A percentile compares a stretch with the other conserved stretches of the same genome.
phyloP scores from a whole-genome alignment of 768 basidiomycete species.

The Mycena vulgaris region DNA sequence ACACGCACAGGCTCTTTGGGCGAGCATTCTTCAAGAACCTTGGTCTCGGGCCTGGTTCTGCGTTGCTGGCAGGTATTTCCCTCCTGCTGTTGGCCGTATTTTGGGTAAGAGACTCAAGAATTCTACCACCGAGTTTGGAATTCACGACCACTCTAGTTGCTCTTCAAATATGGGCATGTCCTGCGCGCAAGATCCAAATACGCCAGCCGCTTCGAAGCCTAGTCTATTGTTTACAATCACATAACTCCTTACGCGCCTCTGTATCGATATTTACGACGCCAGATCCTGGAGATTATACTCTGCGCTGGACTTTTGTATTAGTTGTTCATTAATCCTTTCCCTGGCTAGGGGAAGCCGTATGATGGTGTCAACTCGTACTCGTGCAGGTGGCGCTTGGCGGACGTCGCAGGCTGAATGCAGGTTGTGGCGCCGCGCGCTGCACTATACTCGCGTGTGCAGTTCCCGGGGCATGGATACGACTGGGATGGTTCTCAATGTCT shows the following conservation, averaged over 20 bases:
- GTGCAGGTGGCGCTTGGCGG: not conserved
- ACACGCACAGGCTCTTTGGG: constrained; percentile 36
- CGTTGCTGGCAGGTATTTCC: constrained; percentile 41
- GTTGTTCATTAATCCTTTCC: not conserved
- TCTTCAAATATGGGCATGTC: constrained; percentile 25
- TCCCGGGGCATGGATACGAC: not conserved
- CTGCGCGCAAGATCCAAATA: constrained; percentile 24
- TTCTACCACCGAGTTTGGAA: not conserved
- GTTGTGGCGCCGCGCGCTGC: not conserved
- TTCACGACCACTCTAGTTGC: not conserved
- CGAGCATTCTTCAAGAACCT: constrained; percentile 39
- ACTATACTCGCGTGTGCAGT: not conserved
- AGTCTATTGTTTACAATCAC: not conserved
- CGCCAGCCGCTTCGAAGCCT: not conserved
- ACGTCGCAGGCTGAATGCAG: not conserved
- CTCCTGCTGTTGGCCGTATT: constrained; percentile 32
- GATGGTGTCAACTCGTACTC: not conserved
- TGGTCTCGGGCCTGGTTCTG: constrained; percentile 41
- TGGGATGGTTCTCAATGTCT: not conserved
- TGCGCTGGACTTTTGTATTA: too few species aligned
- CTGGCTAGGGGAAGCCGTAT: not conserved
- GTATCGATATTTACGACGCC: not conserved
- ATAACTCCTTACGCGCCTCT: not conserved
- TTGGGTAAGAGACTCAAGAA: not conserved
- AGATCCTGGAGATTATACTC: not conserved